Conservation (phyloP, 1,284 basidiomycete species). For the Cryptococcus depauperatus region DNA sequence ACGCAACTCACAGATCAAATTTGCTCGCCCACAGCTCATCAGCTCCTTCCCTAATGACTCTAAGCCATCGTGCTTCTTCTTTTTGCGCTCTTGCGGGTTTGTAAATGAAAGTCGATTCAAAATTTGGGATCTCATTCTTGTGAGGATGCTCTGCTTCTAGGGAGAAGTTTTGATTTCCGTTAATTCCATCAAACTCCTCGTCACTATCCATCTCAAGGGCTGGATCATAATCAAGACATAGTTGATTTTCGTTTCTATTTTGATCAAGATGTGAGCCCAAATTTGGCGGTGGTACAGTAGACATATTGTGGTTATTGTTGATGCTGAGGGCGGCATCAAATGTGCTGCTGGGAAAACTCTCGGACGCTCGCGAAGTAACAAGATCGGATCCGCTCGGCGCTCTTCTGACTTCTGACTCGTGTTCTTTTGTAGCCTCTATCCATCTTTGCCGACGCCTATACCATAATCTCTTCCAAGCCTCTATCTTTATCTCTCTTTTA, state of each 20-base stretch:
- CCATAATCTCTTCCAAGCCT: constrained; percentile 39
- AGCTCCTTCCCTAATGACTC: constrained; percentile 31
- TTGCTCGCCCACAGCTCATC: constrained; percentile 35
- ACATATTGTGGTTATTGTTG: not conserved
- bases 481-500: constrained; percentile 63
- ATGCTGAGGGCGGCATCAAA: not conserved
- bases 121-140: constrained; percentile 22
- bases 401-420: not conserved
- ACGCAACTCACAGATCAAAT: constrained; percentile 36
- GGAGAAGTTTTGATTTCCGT: constrained; percentile 15
- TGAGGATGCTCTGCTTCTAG: constrained; percentile 23
- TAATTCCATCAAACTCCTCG: constrained; percentile 19
- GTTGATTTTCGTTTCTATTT: too few species aligned
- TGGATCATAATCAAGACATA: constrained; percentile 24
- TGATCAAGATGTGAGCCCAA: not conserved
- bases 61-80: constrained; percentile 41
- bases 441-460: constrained; percentile 28
- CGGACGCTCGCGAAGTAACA: constrained; percentile 21
- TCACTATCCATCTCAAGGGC: constrained; percentile 38
- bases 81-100: constrained; percentile 36
- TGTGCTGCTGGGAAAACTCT: constrained; percentile 4
- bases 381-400: constrained; percentile 10
- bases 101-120: constrained; percentile 33
- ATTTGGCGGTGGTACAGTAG: constrained; percentile 11
- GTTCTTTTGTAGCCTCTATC: constrained; percentile 13